Conservation (phyloP, 768 basidiomycete genomes). For the Termitomyces sp. region DNA sequence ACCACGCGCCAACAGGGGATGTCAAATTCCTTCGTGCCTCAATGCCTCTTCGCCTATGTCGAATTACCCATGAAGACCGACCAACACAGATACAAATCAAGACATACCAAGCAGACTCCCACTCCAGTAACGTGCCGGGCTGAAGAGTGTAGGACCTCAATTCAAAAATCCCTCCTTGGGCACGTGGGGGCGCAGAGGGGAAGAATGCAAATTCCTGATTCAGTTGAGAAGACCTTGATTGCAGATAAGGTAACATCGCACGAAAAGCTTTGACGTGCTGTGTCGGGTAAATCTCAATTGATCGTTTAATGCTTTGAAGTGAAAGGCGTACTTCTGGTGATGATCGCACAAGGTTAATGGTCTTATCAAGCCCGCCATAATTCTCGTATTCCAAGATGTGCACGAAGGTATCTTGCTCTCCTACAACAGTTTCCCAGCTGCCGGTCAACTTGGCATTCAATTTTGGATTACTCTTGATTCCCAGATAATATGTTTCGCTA, state of each 20-base stretch:
- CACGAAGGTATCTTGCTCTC: slow-evolving; percentile 81
- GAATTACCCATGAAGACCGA: neutral
- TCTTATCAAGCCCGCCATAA: slow-evolving; percentile 83
- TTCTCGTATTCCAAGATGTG: slow-evolving; percentile 93
- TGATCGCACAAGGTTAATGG: slow-evolving; percentile 52
- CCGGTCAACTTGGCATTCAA: slow-evolving; percentile 87
- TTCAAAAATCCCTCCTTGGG: slow-evolving; percentile 91
- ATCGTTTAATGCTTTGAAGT: neutral
- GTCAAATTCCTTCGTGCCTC: slow-evolving; percentile 89
- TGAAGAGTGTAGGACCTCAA: slow-evolving; percentile 83
- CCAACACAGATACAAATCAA: slow-evolving; percentile 4
- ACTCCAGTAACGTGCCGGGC: slow-evolving; percentile 88
- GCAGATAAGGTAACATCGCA: slow-evolving; percentile 72
- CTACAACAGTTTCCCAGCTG: slow-evolving; percentile 88
- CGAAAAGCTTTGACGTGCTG: slow-evolving; percentile 68
- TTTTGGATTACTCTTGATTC: slow-evolving; percentile 66
- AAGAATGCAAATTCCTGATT: slow-evolving; percentile 95
- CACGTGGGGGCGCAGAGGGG: slow-evolving; percentile 82
- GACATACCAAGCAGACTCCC: slow-evolving; percentile 87
- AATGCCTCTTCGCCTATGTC: slow-evolving; percentile 84
- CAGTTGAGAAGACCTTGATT: slow-evolving; percentile 69
- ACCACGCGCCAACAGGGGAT: slow-evolving; percentile 88
- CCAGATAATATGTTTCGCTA: slow-evolving; percentile 82
- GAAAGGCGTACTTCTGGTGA: slow-evolving; percentile 50
- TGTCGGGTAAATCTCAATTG: neutral